Base-by-base conservation (phyloP, 2,329 filamentous ascomycete genomes). In the Ascochyta viciae-villosae region DNA sequence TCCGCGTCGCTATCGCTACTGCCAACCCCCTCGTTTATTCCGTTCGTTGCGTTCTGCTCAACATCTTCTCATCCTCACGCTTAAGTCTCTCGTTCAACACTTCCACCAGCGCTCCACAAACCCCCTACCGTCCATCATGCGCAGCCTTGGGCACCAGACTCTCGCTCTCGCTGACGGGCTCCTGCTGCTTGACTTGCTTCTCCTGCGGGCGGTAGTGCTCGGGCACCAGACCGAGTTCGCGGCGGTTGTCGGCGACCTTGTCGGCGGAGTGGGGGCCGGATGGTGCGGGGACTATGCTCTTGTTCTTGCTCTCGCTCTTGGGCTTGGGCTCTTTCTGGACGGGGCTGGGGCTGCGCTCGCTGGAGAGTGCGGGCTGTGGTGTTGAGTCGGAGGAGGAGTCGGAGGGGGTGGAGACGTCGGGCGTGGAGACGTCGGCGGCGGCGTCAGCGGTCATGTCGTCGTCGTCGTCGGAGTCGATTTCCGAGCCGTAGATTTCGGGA, bases 401-500 rank as follows among this genome's bases (percentile, higher is more conserved):
- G n/a, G n/a, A n/a, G n/a, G 16, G 31, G 4, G 46, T 31, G n/a
- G 54, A 50, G 22, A 53, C 31, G 3, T 12, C 9, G 19, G 19
- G 24, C 3, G 24, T 26, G 24, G 24, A 26, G 24, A 26, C 24
- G 8, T 58, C 26, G 22, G 54, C 50, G 29, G 58, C 53, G n/a
- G 58, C 59, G 1, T 66, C 64, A 6, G 61, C 58, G 13, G 64
- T 57, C 67, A 76, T 52, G 66, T 80, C 79, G 41, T 87, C 84
- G 19, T 89, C 87, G n/a, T 89, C 87, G 40, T 87, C 92, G 43
- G 92, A 89, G 31, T 90, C 88, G 16, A 97, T 82, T 75, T 98
- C 94, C 39, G 89, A 85, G 57, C 92, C 93, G 77, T 99, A 99
- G 57, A 97, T 84, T 39, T 98, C 95, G 19, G 95, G 95, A 76